Evolutionary conservation across 2,329 filamentous ascomycete genomes (phyloP), one percentile per base, ranked within the genome.

Genomic region (Cordyceps tenuipes): DNA sequence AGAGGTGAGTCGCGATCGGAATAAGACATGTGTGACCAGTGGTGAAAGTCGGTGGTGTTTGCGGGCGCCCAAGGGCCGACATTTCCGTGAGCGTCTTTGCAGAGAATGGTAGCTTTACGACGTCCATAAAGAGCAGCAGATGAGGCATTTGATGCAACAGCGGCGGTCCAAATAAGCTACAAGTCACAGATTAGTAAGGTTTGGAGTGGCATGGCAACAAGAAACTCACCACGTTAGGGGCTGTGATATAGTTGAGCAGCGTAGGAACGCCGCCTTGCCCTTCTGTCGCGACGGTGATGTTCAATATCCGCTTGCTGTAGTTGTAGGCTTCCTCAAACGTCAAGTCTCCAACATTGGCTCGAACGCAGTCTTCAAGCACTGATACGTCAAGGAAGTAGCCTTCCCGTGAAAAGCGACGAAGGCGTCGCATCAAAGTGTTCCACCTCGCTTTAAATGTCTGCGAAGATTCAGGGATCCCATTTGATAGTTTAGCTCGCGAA

Each of bases 321-420:
- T 86, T 83, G 68, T 92, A 96, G 0, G 93, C 93, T 74, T 97
- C 93, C 72, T 95, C 90, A 68, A 97, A 97, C 0, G 92, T 97
- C 63, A 96, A 71, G 67, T 96, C 89, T 10, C 91, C 92, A 15
- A 96, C 86, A 65, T 96, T 96, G 15, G 87, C 85, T 61, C 88
- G 82, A 15, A 97, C 88, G 65, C 90, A 93, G 61, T 92, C 84
- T 69, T 95, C 91, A 50, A 97, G 75, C 10, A 95, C 87, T 46
- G 82, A 84, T 3, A 90, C 84, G 70, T 97, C 91, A 34, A 96
- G 80, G 62, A 96, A 89, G 68, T 95, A 91, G 0, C 91, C 91
- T 65, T 92, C 87, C 44, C 78, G 78, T 54, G 86, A 78, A 68
- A 93, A 91, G 50, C 91, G 82, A 59, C 76, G 78, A 10, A 89